phyloP scores from a whole-genome alignment of 139 green algal species.

The Dunaliella sp. region DNA sequence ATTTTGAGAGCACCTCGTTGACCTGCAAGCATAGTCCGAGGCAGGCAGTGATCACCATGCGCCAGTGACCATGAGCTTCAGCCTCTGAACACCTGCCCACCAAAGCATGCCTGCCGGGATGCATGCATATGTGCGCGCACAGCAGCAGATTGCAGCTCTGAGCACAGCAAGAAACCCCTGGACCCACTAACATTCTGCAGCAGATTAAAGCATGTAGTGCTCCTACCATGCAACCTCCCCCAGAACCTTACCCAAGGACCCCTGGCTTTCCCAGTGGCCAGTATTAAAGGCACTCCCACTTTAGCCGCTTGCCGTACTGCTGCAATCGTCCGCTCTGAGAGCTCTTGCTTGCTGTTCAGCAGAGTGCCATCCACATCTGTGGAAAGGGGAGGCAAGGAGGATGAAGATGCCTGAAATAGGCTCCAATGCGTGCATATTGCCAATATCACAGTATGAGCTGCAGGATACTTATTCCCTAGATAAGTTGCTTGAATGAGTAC shows the following conservation, averaged over 20 bases:
- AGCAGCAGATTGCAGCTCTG: not conserved
- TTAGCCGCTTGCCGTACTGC: conserved; percentile 51
- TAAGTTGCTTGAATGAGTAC: no score
- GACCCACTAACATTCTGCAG: not conserved
- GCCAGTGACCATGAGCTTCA: not conserved
- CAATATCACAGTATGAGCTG: no score
- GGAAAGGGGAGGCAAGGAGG: no score
- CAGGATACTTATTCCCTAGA: no score
- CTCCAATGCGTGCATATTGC: no score
- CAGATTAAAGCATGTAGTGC: not conserved
- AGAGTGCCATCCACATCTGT: conserved; percentile 77
- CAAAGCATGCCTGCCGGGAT: not conserved
- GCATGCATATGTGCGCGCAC: not conserved
- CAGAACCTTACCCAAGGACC: conserved; percentile 73
- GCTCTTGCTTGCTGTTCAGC: conserved; percentile 63
- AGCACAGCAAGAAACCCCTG: not conserved
- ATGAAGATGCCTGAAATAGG: no score
- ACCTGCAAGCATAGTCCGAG: not conserved
- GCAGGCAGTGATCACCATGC: no score
- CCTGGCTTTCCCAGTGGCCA: conserved; percentile 80
- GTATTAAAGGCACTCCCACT: conserved; percentile 65
- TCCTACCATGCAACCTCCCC: conserved; percentile 24
- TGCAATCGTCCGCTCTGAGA: conserved; percentile 44
- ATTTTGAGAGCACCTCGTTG: conserved; percentile 41
- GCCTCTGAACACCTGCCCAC: not conserved